Percentiles rank a stretch among this genome's conserved stretches.
These are phyloP conservation scores for Nothophoma quercina DNA, from an alignment of 2,329 filamentous ascomycete species.

Conservation along the genomic window DNA sequence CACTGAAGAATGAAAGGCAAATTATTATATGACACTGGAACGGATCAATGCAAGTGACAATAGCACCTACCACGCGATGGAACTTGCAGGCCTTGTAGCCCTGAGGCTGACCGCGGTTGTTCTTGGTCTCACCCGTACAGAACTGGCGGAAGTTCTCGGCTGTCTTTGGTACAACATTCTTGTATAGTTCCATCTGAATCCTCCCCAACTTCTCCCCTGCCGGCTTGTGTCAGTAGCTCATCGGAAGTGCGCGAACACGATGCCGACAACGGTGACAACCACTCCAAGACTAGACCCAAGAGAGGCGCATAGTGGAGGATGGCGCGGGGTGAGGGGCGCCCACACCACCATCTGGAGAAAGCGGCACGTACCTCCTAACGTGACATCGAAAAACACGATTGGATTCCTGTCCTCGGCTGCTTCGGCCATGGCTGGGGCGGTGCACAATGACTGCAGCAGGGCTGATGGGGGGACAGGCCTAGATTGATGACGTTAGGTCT, in stretches of 20 bases:
- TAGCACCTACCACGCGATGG: constrained; percentile 80
- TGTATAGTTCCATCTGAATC: constrained; percentile 72
- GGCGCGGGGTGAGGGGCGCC: constrained; percentile 18
- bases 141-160: constrained; percentile 98
- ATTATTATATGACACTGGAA: neutral
- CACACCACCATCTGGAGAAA: constrained; percentile 20
- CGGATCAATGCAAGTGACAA: neutral
- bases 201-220: constrained; percentile 47
- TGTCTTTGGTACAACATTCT: constrained; percentile 82
- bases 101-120: constrained; percentile 76
- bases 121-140: constrained; percentile 92
- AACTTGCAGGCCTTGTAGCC: constrained; percentile 97
- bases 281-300: constrained; percentile 17
- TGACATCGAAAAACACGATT: constrained; percentile 78
- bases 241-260: constrained; percentile 1
- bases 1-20: neutral
- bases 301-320: constrained; percentile 13
- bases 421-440: constrained; percentile 47
- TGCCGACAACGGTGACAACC: constrained; percentile 9
- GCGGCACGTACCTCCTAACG: constrained; percentile 71
- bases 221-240: constrained; percentile 31
- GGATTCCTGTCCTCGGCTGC: constrained; percentile 51
- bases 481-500: constrained; percentile 35
- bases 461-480: constrained; percentile 15
- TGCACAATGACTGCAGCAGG: constrained; percentile 28